Percentiles rank a stretch among this genome's conserved stretches.
Conservation (phyloP, 2,329 filamentous ascomycete genomes). For the Pseudofabraea citricarpa region DNA sequence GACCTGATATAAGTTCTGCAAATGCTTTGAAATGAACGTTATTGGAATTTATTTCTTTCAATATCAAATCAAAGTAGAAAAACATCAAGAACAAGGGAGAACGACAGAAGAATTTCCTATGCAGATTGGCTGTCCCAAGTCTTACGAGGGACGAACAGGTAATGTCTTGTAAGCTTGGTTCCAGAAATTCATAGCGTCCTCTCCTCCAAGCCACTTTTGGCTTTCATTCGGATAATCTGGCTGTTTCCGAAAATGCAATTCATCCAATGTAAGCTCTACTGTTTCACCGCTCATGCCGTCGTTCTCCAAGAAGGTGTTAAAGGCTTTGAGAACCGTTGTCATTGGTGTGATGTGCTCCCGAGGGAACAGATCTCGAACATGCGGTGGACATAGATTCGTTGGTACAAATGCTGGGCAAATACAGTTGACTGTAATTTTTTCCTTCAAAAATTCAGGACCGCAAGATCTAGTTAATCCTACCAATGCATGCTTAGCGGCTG, state of each 20-base stretch:
- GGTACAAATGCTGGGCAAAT: slow-evolving; percentile 30
- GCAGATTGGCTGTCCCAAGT: too few relatives aligned
- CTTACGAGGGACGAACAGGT: too few relatives aligned
- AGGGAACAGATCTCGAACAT: slow-evolving; percentile 24
- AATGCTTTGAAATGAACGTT: too few relatives aligned
- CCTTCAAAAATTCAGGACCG: slow-evolving; percentile 22
- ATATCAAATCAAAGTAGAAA: too few relatives aligned
- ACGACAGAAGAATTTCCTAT: too few relatives aligned
- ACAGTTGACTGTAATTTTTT: slow-evolving; percentile 31
- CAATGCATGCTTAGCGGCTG: slow-evolving; percentile 19
- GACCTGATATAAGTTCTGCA: too few relatives aligned
- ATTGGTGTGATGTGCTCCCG: slow-evolving; percentile 30
- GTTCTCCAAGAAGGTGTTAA: slow-evolving; percentile 28
- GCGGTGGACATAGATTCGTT: slow-evolving; percentile 27
- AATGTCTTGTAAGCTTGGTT: neutral
- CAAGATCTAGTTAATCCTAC: slow-evolving; percentile 28
- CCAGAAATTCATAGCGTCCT: neutral
- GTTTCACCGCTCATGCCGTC: slow-evolving; percentile 31
- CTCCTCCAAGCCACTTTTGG: slow-evolving; percentile 21
- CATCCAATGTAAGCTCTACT: slow-evolving; percentile 35
- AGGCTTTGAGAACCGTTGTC: slow-evolving; percentile 28
- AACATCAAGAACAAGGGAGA: too few relatives aligned
- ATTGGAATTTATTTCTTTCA: too few relatives aligned
- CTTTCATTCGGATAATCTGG: slow-evolving; percentile 26
- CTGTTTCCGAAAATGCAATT: slow-evolving; percentile 34